Conservation (phyloP, 2,329 filamentous ascomycete species). For the Calycina herbarum region DNA sequence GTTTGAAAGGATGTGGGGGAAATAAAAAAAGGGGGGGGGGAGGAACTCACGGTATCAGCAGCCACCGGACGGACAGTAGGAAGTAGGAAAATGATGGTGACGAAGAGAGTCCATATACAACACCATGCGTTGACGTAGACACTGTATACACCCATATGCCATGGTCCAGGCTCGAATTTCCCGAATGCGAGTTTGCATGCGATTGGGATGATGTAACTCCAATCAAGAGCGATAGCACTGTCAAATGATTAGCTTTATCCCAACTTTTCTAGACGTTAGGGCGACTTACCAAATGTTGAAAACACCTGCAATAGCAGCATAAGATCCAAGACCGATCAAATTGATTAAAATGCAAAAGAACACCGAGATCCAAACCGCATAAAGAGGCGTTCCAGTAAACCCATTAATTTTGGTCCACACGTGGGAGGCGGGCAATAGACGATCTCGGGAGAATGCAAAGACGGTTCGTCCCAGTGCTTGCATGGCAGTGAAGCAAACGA, state of each 20-base stretch:
- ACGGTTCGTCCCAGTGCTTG: conserved; percentile 49
- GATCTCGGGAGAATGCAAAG: conserved; percentile 62
- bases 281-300: conserved; percentile 47
- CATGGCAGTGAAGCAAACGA: conserved; percentile 59
- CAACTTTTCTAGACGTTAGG: neutral
- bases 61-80: conserved; percentile 49
- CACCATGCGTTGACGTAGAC: conserved; percentile 48
- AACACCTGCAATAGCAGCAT: conserved; percentile 52
- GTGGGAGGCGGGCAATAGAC: conserved; percentile 57
- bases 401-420: conserved; percentile 56
- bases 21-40: neutral
- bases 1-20: no score
- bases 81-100: conserved; percentile 54
- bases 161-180: conserved; percentile 52
- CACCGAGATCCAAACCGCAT: conserved; percentile 59
- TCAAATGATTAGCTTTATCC: neutral
- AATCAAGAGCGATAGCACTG: conserved; percentile 53
- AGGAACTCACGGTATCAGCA: conserved; percentile 43
- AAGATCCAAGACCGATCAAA: conserved; percentile 57
- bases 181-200: conserved; percentile 49
- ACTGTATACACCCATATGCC: conserved; percentile 48
- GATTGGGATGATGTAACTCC: conserved; percentile 58
- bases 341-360: conserved; percentile 57
- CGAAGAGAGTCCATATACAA: conserved; percentile 53
- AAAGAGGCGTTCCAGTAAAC: conserved; percentile 57